A percentile compares a stretch with the other conserved stretches of the same genome.
These are phyloP conservation scores for Aspergillus unguis DNA, from an alignment of 2,329 filamentous ascomycete genomes.

Conservation along the genomic window DNA sequence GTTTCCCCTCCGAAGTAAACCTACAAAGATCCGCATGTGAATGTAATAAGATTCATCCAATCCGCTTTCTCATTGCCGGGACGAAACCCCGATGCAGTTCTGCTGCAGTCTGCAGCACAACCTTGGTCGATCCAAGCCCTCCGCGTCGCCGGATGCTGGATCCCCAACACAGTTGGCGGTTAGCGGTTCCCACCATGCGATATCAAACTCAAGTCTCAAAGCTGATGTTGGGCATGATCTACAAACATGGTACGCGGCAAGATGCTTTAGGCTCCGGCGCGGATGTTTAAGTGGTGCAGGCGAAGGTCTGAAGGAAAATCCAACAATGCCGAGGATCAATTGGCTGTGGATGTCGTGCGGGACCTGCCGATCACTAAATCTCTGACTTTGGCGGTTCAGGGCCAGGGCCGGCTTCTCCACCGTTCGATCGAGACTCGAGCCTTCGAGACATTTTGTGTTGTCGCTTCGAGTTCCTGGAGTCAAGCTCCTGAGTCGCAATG, in stretches of 20 bases:
- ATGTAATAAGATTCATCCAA: background rate
- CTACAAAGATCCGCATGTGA: background rate
- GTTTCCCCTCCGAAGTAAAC: too few species aligned
- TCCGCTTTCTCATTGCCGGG: background rate
- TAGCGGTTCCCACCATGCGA: background rate
- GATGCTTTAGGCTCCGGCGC: background rate
- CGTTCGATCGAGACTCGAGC: too few species aligned
- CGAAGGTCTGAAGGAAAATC: background rate
- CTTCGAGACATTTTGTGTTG: too few species aligned
- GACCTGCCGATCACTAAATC: slow-evolving; percentile 6
- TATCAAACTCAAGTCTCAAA: background rate
- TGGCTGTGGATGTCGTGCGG: background rate
- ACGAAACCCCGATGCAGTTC: background rate
- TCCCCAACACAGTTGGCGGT: background rate
- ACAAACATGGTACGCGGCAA: background rate
- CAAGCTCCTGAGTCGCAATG: too few species aligned
- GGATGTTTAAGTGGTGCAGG: background rate
- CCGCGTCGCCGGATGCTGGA: background rate
- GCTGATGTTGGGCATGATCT: background rate
- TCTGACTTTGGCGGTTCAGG: background rate
- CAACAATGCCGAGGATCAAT: background rate
- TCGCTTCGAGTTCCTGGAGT: too few species aligned
- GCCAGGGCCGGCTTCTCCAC: too few species aligned
- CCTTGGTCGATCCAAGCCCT: background rate
- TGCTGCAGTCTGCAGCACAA: background rate